Conservation (phyloP, 2,329 filamentous ascomycete species). For the Zymoseptoria ardabiliae region DNA sequence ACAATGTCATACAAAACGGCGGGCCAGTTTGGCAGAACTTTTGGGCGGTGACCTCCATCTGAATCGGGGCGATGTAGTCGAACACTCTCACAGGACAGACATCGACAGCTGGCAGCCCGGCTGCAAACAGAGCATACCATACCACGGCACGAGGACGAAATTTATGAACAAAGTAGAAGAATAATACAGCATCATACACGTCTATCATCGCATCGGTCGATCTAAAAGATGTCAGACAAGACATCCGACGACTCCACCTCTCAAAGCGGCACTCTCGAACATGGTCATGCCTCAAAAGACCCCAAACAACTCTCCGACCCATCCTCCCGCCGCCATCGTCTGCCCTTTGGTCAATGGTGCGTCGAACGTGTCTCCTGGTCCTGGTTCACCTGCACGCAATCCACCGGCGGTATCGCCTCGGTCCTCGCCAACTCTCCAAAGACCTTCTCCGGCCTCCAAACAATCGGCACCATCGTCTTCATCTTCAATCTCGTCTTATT, state of each 20-base stretch:
- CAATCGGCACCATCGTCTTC: slow-evolving; percentile 61
- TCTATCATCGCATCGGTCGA: neutral
- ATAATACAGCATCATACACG: neutral
- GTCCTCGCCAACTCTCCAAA: slow-evolving; percentile 58
- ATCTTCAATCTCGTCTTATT: slow-evolving; percentile 62
- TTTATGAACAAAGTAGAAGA: too few species aligned
- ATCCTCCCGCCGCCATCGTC: slow-evolving; percentile 2
- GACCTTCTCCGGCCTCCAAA: slow-evolving; percentile 54
- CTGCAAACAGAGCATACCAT: neutral
- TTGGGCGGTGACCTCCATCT: neutral
- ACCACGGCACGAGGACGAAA: neutral
- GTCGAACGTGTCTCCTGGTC: slow-evolving; percentile 13
- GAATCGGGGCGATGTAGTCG: neutral
- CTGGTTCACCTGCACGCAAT: slow-evolving; percentile 71
- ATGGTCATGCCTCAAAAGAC: neutral
- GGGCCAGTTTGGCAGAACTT: too few species aligned
- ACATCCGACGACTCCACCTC: neutral
- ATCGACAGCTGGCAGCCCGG: neutral
- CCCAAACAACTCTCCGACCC: neutral
- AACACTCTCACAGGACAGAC: neutral
- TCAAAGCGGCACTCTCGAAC: slow-evolving; percentile 10
- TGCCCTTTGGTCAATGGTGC: slow-evolving; percentile 14
- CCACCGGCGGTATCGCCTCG: slow-evolving; percentile 61
- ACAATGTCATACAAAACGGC: too few species aligned
- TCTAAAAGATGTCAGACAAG: neutral